A percentile compares a stretch with the other conserved stretches of the same genome.
Conservation (phyloP, 345 rosid genomes). For the Eucalyptus marginata region DNA sequence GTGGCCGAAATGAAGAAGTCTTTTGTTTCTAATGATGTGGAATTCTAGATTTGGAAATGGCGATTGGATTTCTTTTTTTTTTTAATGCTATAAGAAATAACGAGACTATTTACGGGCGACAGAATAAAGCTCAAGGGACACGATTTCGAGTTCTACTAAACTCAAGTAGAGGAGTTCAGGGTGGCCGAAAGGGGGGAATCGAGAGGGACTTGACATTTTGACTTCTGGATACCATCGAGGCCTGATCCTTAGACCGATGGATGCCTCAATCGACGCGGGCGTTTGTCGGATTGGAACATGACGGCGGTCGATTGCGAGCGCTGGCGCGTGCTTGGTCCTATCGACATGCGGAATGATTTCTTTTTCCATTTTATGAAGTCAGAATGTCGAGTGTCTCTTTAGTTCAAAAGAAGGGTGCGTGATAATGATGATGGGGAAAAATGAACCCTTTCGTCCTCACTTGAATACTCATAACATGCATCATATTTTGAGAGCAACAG, state of each 20-base stretch:
- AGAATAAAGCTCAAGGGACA: too few relatives aligned
- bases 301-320: slow-evolving; percentile 7
- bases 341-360: slow-evolving; percentile 22
- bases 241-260: slow-evolving; percentile 18
- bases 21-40: background rate
- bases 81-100: too few relatives aligned
- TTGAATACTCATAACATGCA: background rate
- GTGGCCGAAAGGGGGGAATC: background rate
- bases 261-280: slow-evolving; percentile 14
- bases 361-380: slow-evolving; percentile 9
- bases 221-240: slow-evolving; percentile 15
- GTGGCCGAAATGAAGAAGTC: background rate
- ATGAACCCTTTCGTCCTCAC: background rate
- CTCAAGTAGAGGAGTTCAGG: slow-evolving; percentile 14
- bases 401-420: background rate
- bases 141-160: background rate
- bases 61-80: background rate
- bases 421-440: background rate
- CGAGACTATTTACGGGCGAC: too few relatives aligned
- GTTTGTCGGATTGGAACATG: background rate
- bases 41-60: background rate
- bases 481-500: background rate
- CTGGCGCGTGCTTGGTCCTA: slow-evolving; percentile 9
- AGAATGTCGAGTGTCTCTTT: background rate
- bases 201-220: background rate